Evolutionary conservation across 352 stramenopile genomes (phyloP), one percentile per base, ranked within the genome.

Genomic region (Pythium myriotylum): DNA sequence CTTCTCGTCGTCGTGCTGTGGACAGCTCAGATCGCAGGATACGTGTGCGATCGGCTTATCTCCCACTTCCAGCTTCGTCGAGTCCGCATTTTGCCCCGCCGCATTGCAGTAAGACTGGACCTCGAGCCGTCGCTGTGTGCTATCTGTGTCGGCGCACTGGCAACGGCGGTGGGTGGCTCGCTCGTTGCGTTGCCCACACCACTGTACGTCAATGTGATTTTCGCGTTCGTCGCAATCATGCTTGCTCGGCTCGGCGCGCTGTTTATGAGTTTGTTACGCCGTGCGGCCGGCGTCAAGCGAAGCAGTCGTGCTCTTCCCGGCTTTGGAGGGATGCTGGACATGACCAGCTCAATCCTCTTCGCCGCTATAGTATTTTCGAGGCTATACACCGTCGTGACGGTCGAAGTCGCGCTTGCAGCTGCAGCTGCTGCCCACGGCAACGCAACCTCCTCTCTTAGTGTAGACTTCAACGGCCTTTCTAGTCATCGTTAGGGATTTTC

Each of bases 281-380:
- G 90, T 19, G 88, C 97, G 67, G 89, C 89, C 0, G 88, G 84
- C 0, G 60, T 97, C 49, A 96, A 96, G 65, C 85, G 97, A 61
- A 95, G 89, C 59, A 91, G 92, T n/a, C 76, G 89, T 58, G 64
- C 96, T n/a, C 86, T 98, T 45, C 92, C 91, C 2, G 92, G 95
- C 62, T 88, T 97, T 65, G 92, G 92, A 26, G 92, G 92, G 10
- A 80, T 97, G 26, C 74, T 98, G 43, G 92, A 98, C 65, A 79
- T 90, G 24, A 76, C 97, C 5, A 91, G 97, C 61, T 87, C 85
- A 35, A 89, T 96, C 55, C 80, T 97, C 20, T 97, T 96, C 23
- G 63, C 68, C 1, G 65, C 56, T n/a, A 49, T 74, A 12, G 65
- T 75, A 17, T 74, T 79, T 43, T 65, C 53, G 16, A 57, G 62